phyloP scores from a whole-genome alignment of 345 rosid species.

The Excoecaria agallocha region DNA sequence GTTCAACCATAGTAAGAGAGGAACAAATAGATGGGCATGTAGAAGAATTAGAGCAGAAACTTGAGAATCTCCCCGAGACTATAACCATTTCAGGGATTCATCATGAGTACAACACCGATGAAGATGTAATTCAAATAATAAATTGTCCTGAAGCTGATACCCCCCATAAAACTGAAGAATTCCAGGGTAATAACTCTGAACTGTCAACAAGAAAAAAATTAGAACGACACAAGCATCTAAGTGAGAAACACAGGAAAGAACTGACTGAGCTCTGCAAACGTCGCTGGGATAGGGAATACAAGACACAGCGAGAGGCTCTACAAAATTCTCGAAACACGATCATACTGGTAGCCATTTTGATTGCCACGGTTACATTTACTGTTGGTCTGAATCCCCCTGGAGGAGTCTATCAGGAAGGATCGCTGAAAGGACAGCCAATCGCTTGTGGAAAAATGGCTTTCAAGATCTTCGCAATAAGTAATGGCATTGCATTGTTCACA shows the following conservation, averaged over 20 bases:
- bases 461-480: conserved; percentile 29
- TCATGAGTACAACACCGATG: too few species aligned
- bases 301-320: conserved; percentile 20
- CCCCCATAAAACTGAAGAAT: background rate
- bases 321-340: conserved; percentile 32
- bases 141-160: background rate
- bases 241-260: conserved; percentile 6
- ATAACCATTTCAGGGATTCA: too few species aligned
- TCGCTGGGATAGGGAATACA: conserved; percentile 9
- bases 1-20: too few species aligned
- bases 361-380: conserved; percentile 28
- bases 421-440: conserved; percentile 19
- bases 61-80: too few species aligned
- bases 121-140: too few species aligned
- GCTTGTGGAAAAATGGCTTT: conserved; percentile 27
- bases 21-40: too few species aligned
- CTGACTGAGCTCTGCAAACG: background rate
- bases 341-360: conserved; percentile 23
- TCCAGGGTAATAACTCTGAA: background rate
- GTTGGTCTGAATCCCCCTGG: conserved; percentile 30
- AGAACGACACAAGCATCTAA: background rate
- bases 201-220: background rate
- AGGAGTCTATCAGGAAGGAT: conserved; percentile 16
- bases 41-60: too few species aligned
- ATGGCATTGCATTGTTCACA: conserved; percentile 40